Conservation (phyloP, 352 stramenopile species). For the Aphanomyces euteiches region DNA sequence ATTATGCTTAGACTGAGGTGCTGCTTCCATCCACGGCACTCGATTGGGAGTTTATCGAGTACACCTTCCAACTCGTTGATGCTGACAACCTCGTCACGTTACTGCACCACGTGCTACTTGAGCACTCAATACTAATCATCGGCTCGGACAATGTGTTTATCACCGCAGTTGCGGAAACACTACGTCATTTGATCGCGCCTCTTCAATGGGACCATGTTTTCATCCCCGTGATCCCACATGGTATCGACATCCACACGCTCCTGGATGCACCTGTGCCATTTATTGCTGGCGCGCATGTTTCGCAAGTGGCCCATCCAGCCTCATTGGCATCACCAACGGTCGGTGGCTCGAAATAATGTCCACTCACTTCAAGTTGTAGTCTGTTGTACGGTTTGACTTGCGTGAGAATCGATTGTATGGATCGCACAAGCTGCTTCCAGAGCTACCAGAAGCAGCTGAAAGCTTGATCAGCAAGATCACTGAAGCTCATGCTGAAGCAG, state of each 20-base stretch:
- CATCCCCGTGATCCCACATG: constrained; percentile 49
- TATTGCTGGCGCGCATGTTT: constrained; percentile 42
- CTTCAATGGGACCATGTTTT: constrained; percentile 55
- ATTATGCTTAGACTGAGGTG: constrained; percentile 39
- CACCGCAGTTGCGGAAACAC: constrained; percentile 44
- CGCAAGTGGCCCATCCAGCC: constrained; percentile 35
- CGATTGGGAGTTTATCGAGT: constrained; percentile 48
- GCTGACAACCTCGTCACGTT: constrained; percentile 39
- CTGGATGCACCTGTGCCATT: constrained; percentile 54
- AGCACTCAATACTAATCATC: constrained; percentile 49
- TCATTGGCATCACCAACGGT: constrained; percentile 5
- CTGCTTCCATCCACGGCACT: constrained; percentile 23
- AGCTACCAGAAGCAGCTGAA: not conserved
- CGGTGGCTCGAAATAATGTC: not conserved
- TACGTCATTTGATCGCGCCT: constrained; percentile 46
- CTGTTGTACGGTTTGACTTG: constrained; percentile 18
- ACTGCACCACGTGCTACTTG: constrained; percentile 47
- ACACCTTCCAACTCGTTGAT: constrained; percentile 47
- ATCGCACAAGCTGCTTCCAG: not conserved
- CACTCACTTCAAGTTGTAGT: not conserved
- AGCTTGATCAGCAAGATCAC: not conserved
- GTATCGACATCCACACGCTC: constrained; percentile 47
- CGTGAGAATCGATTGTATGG: constrained; percentile 16
- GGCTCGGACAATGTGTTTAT: constrained; percentile 44
- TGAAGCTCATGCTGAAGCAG: not conserved